Percentiles rank a stretch among this genome's conserved stretches.
These are phyloP conservation scores for Penicillium crustosum DNA, from an alignment of 2,329 filamentous ascomycete genomes.

Conservation along the genomic window DNA sequence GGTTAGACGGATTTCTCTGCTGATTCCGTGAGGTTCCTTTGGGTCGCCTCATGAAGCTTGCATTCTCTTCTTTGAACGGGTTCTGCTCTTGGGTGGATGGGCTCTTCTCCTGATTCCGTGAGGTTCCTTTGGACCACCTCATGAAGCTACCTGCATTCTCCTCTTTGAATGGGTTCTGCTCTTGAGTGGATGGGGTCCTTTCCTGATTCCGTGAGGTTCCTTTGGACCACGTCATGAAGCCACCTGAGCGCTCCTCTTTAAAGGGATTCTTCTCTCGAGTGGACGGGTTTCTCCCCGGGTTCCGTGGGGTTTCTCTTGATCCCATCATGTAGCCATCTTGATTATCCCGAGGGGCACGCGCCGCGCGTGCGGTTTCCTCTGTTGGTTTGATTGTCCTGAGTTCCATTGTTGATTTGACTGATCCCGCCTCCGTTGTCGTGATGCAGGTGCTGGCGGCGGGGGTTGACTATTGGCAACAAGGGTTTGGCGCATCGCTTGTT, in stretches of 20 bases:
- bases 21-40: not conserved
- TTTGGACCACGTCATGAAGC: not conserved
- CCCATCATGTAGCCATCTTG: not conserved
- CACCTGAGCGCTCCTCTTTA: not conserved
- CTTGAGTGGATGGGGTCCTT: not conserved
- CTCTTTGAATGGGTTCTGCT: not conserved
- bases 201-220: not conserved
- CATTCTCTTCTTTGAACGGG: not conserved
- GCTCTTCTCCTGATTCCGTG: not conserved
- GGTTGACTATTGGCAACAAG: conserved; percentile 24
- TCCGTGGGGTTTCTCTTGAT: not conserved
- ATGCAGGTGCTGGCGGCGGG: conserved; percentile 3
- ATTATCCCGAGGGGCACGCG: not conserved
- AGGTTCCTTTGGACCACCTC: not conserved
- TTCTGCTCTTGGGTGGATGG: not conserved
- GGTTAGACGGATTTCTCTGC: not conserved
- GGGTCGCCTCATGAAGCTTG: not conserved
- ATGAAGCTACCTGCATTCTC: not conserved
- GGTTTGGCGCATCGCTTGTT: conserved; percentile 33
- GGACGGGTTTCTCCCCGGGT: not conserved
- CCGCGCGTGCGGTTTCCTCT: not conserved
- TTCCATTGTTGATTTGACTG: not conserved
- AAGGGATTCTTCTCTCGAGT: not conserved
- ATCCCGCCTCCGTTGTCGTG: not conserved
- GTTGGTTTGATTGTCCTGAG: not conserved